Percentiles rank a stretch among this genome's conserved stretches.
Evolutionary conservation across 176 grass and related monocot species (phyloP).

Genomic region (Bolboschoenus planiculmis): DNA sequence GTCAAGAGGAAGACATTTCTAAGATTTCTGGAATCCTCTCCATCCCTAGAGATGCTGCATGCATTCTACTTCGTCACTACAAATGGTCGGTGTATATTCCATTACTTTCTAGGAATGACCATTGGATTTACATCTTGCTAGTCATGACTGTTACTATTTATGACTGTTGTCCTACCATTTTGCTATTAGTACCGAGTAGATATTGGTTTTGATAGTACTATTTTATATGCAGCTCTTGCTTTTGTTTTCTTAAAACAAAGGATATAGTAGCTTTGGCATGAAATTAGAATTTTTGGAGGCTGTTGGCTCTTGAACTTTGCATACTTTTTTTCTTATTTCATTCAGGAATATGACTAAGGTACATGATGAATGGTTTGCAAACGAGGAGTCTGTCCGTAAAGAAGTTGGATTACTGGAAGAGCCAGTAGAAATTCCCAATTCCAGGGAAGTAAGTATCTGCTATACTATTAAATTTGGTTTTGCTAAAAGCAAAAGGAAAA

Average conservation of each 20-base stretch:
- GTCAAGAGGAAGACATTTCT: conserved; percentile 57
- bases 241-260: background rate
- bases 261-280: background rate
- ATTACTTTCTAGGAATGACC: background rate
- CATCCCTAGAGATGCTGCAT: conserved; percentile 52
- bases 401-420: conserved; percentile 54
- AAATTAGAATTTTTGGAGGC: background rate
- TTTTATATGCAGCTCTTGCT: background rate
- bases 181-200: background rate
- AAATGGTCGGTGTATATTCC: conserved; percentile 55
- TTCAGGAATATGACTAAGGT: conserved; percentile 66
- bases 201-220: background rate
- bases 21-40: conserved; percentile 45
- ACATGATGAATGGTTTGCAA: conserved; percentile 73
- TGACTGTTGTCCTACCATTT: background rate
- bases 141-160: background rate
- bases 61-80: conserved; percentile 62
- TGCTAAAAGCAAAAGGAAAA: background rate
- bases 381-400: conserved; percentile 67
- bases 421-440: conserved; percentile 22
- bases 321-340: background rate
- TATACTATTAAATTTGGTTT: conserved; percentile 4
- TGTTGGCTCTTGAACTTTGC: background rate
- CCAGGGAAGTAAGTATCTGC: conserved; percentile 33
- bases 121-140: background rate